Evolutionary conservation across 345 rosid species (phyloP).

Genomic region (Camelina sativa): DNA sequence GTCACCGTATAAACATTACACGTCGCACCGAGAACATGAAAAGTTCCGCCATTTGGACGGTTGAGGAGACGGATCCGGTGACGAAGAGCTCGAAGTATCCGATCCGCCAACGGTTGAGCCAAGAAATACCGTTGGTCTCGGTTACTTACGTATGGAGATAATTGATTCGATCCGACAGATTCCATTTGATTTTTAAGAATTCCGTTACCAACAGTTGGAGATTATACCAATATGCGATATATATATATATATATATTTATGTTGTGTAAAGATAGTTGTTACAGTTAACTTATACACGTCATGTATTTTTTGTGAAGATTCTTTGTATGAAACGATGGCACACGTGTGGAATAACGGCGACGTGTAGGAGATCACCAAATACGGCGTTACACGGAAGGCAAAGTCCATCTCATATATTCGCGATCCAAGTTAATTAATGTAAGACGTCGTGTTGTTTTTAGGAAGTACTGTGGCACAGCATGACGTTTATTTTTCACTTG

Average conservation of each 20-base stretch:
- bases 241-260: too few species aligned
- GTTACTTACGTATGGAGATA: conserved; percentile 25
- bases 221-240: not conserved
- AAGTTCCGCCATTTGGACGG: conserved; percentile 54
- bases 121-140: conserved; percentile 37
- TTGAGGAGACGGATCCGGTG: conserved; percentile 73
- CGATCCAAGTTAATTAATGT: not conserved
- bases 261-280: too few species aligned
- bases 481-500: not conserved
- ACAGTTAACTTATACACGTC: conserved; percentile 32
- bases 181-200: conserved; percentile 52
- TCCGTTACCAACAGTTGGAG: conserved; percentile 15
- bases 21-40: conserved; percentile 82
- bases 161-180: conserved; percentile 51
- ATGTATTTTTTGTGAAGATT: conserved; percentile 45
- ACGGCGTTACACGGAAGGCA: conserved; percentile 36
- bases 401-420: not conserved
- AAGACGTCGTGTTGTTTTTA: conserved; percentile 22
- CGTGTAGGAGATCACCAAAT: conserved; percentile 41
- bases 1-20: conserved; percentile 86
- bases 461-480: not conserved
- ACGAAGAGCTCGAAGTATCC: conserved; percentile 72
- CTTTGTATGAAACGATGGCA: conserved; percentile 48
- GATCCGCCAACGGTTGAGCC: conserved; percentile 57
- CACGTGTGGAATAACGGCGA: conserved; percentile 62